Evolutionary conservation across 2,329 filamentous ascomycete genomes (phyloP), one percentile per base, ranked within the genome.

Genomic region (Aaosphaeria pasadenensis): DNA sequence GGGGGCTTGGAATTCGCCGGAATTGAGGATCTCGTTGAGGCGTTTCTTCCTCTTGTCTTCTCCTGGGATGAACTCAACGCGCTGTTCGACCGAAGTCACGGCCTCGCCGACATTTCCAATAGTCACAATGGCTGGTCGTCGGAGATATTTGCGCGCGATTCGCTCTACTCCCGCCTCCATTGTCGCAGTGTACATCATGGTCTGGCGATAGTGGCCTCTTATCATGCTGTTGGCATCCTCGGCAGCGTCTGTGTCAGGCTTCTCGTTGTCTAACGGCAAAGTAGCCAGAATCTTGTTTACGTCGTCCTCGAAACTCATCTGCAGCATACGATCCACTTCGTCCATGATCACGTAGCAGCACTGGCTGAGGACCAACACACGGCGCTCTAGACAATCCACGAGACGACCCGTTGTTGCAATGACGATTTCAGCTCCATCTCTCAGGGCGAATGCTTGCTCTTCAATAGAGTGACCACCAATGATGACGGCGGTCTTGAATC

Each of bases 121-220:
- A 0, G 88, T 96, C 36, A 96, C 91, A 44, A 91, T 94, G 17
- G 94, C 94, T 0, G 94, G 94, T 9, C 94, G 84, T 1, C 92
- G 88, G 11, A 97, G 83, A 66, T 99, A 99, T 68, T 96, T 96
- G 61, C 91, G 87, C n/a, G 94, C 94, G 55, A 99, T 97, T 53
- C 89, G 88, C 69, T 99, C 94, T 11, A 99, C 89, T 0, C 88
- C 84, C 0, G 88, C 76, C 1, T 94, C 91, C 94, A 99, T 99
- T 30, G 94, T 99, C 45, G 94, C 94, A 56, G 94, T 97, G 83
- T 97, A 99, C 94, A 99, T 99, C 94, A 99, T 99, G 0, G 94
- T 99, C 71, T 99, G 92, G 50, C 94, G 81, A 74, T 97, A 97
- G 1, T 95, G 74, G 60, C 88, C 87, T 49, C 83, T 81, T 59